Base-by-base conservation (phyloP, 345 rosid genomes). In the Gossypium sturtianum region DNA sequence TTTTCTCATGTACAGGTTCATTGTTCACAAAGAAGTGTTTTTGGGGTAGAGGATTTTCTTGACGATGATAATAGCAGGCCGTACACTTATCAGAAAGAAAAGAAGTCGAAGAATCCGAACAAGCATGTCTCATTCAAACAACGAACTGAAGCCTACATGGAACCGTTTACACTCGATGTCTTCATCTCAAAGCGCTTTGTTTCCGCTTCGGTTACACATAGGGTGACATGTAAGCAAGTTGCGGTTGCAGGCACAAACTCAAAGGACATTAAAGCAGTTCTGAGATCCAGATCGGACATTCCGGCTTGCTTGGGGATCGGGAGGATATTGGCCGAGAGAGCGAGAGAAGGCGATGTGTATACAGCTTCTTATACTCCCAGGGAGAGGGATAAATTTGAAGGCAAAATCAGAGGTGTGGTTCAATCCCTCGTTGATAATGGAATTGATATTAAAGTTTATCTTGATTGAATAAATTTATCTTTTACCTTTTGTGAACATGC, bases 201-300 rank as follows among this genome's bases (percentile, higher is more conserved):
- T 20, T 87, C 93, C 0, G 98, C 98, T 43, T 95, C 99, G 1
- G 76, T 95, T 72, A 93, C 97, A 1, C 99, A 95, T 64, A 87
- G 97, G 80, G 94, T 88, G 41, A 91, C 97, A 4, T 82, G 91
- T 61, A 95, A 83, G 85, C 99, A 93, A 84, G 98, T 95, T 1
- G 98, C 97, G 12, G 98, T 92, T 5, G 96, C 99, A 0, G 99
- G 96, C 68, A 93, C 99, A 51, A 91, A 95, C 86, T 95, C 98
- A 0, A 93, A 91, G 84, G 98, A 91, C 81, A 89, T 93, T 0
- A 93, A 93, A 85, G 99, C 94, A 12, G 96, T 78, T 0, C 84
- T 90, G 19, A 90, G 74, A 74, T 93, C 98, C 17, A 85, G 97
- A 41, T 91, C 91, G 0, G 94, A 92, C 68, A 91, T 92, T 19